Base-by-base conservation (phyloP, 1,284 basidiomycete species). In the Papiliotrema flavescens region DNA sequence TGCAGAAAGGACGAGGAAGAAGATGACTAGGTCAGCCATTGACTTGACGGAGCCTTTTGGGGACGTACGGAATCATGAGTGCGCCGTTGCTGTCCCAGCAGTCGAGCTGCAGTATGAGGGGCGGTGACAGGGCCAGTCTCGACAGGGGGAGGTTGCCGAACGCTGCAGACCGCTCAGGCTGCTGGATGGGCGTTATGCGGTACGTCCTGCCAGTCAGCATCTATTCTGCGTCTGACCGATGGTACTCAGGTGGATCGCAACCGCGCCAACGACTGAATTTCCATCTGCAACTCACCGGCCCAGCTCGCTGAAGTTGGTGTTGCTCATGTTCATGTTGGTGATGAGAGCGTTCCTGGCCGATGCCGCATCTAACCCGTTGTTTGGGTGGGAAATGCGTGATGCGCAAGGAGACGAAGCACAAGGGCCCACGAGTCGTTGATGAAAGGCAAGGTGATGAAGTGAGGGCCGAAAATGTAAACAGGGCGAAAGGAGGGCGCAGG, bases 51-150 rank as follows among this genome's bases (percentile, higher is more conserved):
- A 26, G 45, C 23, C 14, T 3, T 22, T 49, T 32, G 34, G 6
- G 35, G 45, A 52, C 71, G 51, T 53, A 75, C 73, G 68, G 84
- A 80, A 58, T 82, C 76, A 77, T 65, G 13, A 66, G 54, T 6
- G 66, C 55, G 6, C 64, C 66, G 4, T 64, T 54, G 0, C 48
- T 28, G 46, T 90, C 87, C 68, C 83, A 81, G 60, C 90, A 83
- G 48, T 83, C 84, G 51, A 93, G 80, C 64, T 85, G 86, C 23
- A 87, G 86, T 57, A 93, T 83, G 39, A 89, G 80, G 11, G 90
- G 86, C 42, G 90, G 90, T 15, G 86, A 83, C 51, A 93, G 78
- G 4, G 90, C 88, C 42, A 93, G 76, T 48, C 90, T 85, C 51
- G 88, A 90, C 51, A 93, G 80, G 49, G 81, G 84, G 20, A 83